Evolutionary conservation across 768 basidiomycete genomes (phyloP).

Genomic region (Tephrocybe sp.): DNA sequence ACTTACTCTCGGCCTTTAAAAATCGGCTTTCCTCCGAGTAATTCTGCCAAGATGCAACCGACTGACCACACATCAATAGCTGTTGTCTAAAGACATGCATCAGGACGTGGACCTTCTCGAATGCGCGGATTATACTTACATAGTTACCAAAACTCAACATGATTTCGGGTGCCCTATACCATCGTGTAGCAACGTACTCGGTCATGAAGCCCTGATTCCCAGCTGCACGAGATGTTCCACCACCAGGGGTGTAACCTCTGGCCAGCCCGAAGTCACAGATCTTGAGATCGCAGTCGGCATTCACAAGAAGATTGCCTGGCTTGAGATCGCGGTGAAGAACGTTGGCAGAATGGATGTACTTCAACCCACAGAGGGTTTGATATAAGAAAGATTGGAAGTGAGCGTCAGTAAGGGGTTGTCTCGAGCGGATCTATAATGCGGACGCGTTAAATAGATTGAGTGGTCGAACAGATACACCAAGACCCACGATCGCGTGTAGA

Average conservation of each 20-base stretch:
- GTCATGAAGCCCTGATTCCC: slow-evolving; percentile 98
- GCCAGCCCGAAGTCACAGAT: slow-evolving; percentile 99
- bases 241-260: slow-evolving; percentile 86
- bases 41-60: slow-evolving; percentile 92
- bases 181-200: slow-evolving; percentile 97
- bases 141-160: slow-evolving; percentile 98
- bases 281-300: slow-evolving; percentile 97
- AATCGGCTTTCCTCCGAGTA: slow-evolving; percentile 91
- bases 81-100: slow-evolving; percentile 57
- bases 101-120: neutral
- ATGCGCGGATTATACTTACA: slow-evolving; percentile 43
- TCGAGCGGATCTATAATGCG: slow-evolving; percentile 71
- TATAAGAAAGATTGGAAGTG: slow-evolving; percentile 97
- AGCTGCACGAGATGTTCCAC: slow-evolving; percentile 68
- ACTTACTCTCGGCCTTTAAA: slow-evolving; percentile 96
- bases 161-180: slow-evolving; percentile 99
- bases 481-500: slow-evolving; percentile 91
- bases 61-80: slow-evolving; percentile 97
- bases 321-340: slow-evolving; percentile 97
- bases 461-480: neutral
- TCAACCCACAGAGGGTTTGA: slow-evolving; percentile 96
- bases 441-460: neutral
- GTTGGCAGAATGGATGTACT: slow-evolving; percentile 97
- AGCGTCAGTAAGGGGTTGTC: slow-evolving; percentile 85
- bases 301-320: slow-evolving; percentile 93